Conservation (phyloP, 805 yeast species). For the Wilhelminamyces savonicus region DNA sequence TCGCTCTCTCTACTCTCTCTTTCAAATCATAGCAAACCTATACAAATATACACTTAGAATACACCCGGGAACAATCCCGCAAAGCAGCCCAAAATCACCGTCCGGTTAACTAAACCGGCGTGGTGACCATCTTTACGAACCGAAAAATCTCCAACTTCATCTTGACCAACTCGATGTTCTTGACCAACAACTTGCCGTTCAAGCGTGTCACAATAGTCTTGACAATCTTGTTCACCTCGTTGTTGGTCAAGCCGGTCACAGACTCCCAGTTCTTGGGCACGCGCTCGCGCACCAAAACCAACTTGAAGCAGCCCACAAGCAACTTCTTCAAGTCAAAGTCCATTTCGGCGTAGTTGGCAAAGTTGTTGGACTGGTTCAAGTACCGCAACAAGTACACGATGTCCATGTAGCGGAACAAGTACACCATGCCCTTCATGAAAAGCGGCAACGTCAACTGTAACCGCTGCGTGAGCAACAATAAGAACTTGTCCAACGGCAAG, state of each 20-base stretch:
- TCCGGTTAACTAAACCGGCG: constrained; percentile 10
- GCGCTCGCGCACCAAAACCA: constrained; percentile 29
- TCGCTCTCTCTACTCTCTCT: too few species aligned
- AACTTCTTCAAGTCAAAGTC: constrained; percentile 35
- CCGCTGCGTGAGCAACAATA: constrained; percentile 31
- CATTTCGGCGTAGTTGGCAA: constrained; percentile 38
- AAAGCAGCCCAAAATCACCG: too few species aligned
- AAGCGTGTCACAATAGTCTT: constrained; percentile 29
- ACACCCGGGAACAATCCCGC: too few species aligned
- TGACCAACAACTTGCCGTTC: constrained; percentile 36
- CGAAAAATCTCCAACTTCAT: constrained; percentile 35
- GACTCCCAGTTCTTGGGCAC: constrained; percentile 22
- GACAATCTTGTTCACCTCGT: constrained; percentile 30
- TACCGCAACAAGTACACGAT: constrained; percentile 38
- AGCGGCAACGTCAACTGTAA: constrained; percentile 27
- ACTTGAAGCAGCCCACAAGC: constrained; percentile 36
- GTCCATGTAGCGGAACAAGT: constrained; percentile 41
- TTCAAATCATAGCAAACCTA: too few species aligned
- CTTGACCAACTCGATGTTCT: constrained; percentile 28
- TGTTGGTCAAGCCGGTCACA: constrained; percentile 30
- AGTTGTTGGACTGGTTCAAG: constrained; percentile 39
- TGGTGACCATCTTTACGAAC: constrained; percentile 36
- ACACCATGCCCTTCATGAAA: constrained; percentile 36
- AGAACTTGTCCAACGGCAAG: constrained; percentile 34
- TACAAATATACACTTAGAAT: too few species aligned